Evolutionary conservation across 2,329 filamentous ascomycete genomes (phyloP).

Genomic region (Pseudocercospora eumusae): DNA sequence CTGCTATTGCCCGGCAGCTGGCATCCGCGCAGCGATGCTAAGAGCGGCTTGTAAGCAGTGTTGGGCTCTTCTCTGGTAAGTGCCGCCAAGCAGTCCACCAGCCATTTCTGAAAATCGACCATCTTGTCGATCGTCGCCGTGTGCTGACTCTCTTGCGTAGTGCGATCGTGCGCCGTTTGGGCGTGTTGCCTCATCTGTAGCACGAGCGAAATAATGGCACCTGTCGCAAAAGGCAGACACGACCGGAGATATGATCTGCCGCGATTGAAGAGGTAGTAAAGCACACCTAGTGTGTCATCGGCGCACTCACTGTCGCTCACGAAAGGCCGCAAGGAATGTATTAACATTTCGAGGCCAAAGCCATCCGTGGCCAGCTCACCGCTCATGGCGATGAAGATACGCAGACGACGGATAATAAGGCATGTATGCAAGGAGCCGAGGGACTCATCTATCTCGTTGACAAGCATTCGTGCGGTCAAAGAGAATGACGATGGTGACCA

Average conservation of each 20-base stretch:
- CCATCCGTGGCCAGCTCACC: slow-evolving; percentile 70
- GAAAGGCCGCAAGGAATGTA: slow-evolving; percentile 77
- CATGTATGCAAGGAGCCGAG: slow-evolving; percentile 85
- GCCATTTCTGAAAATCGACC: slow-evolving; percentile 75
- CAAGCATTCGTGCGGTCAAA: slow-evolving; percentile 64
- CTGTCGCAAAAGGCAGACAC: slow-evolving; percentile 74
- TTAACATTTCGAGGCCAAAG: slow-evolving; percentile 86
- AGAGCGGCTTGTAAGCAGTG: slow-evolving; percentile 19
- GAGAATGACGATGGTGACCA: slow-evolving; percentile 37
- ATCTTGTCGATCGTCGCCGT: slow-evolving; percentile 74
- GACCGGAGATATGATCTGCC: slow-evolving; percentile 64
- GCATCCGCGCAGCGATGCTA: slow-evolving; percentile 49
- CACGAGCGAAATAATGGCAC: slow-evolving; percentile 75
- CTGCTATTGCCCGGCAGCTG: slow-evolving; percentile 68
- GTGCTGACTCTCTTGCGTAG: slow-evolving; percentile 82
- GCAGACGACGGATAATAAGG: slow-evolving; percentile 80
- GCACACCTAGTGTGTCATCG: slow-evolving; percentile 83
- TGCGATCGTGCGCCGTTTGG: slow-evolving; percentile 56
- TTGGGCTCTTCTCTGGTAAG: background rate
- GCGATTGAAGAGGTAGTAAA: slow-evolving; percentile 75
- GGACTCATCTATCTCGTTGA: slow-evolving; percentile 79
- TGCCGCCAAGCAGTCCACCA: slow-evolving; percentile 66
- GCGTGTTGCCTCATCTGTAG: slow-evolving; percentile 66
- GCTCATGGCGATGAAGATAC: slow-evolving; percentile 76
- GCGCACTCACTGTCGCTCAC: slow-evolving; percentile 83